Conservation (phyloP, 768 basidiomycete genomes). For the Mycena pura region DNA sequence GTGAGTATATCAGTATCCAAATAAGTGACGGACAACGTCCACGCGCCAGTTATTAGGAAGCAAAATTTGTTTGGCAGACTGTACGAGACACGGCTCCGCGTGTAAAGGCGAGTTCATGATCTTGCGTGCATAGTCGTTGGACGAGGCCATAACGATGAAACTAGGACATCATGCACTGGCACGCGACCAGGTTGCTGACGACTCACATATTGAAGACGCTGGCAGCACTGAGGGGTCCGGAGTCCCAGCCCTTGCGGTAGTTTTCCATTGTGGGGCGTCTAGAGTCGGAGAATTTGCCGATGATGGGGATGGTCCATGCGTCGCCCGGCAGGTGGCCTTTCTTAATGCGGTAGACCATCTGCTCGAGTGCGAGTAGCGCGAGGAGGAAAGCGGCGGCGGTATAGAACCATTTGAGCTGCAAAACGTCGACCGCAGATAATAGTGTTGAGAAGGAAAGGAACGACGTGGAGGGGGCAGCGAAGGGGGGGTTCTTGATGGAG, state of each 20-base stretch:
- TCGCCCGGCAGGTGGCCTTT: slow-evolving; percentile 88
- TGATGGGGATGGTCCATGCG: slow-evolving; percentile 95
- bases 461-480: too few species aligned
- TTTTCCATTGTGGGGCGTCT: slow-evolving; percentile 89
- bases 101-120: slow-evolving; percentile 93
- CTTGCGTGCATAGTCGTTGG: slow-evolving; percentile 92
- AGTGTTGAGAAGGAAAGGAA: too few species aligned
- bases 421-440: too few species aligned
- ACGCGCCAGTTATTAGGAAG: slow-evolving; percentile 84
- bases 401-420: slow-evolving; percentile 68
- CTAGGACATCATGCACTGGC: slow-evolving; percentile 48
- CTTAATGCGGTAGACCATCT: slow-evolving; percentile 87
- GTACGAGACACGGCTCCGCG: slow-evolving; percentile 93
- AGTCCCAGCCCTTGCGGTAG: slow-evolving; percentile 93
- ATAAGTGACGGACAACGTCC: not conserved
- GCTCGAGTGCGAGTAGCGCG: slow-evolving; percentile 84
- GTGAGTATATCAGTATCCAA: not conserved
- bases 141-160: slow-evolving; percentile 98
- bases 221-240: slow-evolving; percentile 84
- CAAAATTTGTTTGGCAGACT: slow-evolving; percentile 88
- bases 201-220: slow-evolving; percentile 98
- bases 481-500: too few species aligned
- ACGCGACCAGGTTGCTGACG: not conserved
- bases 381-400: slow-evolving; percentile 74
- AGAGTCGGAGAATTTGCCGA: slow-evolving; percentile 95